These are phyloP conservation scores for Calcarisporium arbuscula DNA, from an alignment of 2,329 filamentous ascomycete genomes.

Conservation along the genomic window DNA sequence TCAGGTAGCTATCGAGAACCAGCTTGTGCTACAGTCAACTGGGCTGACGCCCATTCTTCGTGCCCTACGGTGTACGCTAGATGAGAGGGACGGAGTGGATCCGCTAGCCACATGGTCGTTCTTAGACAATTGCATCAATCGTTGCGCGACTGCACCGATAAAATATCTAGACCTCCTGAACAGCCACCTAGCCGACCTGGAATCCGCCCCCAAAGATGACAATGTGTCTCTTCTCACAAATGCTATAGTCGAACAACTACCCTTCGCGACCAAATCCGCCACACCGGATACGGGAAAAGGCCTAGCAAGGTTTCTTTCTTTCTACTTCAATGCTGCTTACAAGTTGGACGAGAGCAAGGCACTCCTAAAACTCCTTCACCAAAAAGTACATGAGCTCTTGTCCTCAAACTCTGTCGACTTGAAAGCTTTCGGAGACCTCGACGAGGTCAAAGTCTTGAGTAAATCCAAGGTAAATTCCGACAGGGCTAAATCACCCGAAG, in stretches of 20 bases:
- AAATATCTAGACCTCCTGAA: conserved; percentile 73
- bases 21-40: conserved; percentile 52
- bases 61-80: conserved; percentile 18
- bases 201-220: conserved; percentile 15
- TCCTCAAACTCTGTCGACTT: conserved; percentile 17
- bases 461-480: conserved; percentile 9
- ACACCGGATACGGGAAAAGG: conserved; percentile 35
- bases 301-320: conserved; percentile 52
- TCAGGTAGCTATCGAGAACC: conserved; percentile 57
- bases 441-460: conserved; percentile 13
- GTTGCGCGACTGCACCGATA: conserved; percentile 69
- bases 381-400: conserved; percentile 25
- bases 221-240: conserved; percentile 57
- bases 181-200: conserved; percentile 28
- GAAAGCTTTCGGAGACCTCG: conserved; percentile 12
- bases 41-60: conserved; percentile 42
- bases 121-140: conserved; percentile 74
- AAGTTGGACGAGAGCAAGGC: conserved; percentile 28
- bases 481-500: conserved; percentile 4
- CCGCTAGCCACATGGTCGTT: conserved; percentile 56
- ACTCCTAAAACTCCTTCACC: conserved; percentile 21
- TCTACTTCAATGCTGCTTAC: conserved; percentile 48
- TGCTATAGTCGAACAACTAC: conserved; percentile 70
- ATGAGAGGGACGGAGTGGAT: conserved; percentile 11
- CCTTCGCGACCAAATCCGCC: conserved; percentile 54